Evolutionary conservation across 345 rosid species (phyloP), one percentile per base, ranked within the genome.

Genomic region (Chamaenerion angustifolium): DNA sequence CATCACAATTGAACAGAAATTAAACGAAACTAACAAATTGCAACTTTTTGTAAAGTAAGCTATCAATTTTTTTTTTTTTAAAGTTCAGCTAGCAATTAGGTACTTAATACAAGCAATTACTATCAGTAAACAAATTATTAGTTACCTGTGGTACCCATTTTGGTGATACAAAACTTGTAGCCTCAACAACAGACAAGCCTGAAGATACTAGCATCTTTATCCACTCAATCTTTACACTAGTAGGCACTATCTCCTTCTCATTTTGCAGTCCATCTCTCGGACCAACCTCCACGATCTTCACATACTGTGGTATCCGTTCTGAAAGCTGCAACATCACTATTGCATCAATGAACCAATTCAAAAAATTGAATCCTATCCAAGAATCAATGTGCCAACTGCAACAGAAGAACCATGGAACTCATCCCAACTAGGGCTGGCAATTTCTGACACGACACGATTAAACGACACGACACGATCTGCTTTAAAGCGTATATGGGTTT

Each of bases 81-180:
- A n/a, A n/a, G n/a, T n/a, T n/a, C n/a, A n/a, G n/a, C n/a, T n/a
- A n/a, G n/a, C n/a, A n/a, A n/a, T n/a, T n/a, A n/a, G n/a, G n/a
- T n/a, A n/a, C n/a, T n/a, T n/a, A n/a, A n/a, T n/a, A n/a, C n/a
- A n/a, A 23, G 27, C 5, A 23, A 23, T 23, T 23, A 23, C 5
- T 23, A 23, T 23, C 27, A 23, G 5, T 23, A 51, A 31, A 3
- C 40, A 16, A 45, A 4, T 54, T 42, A 31, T 46, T 42, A 35
- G 44, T 61, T 74, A 81, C 94, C 88, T 84, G 94, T 27, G 88
- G 88, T 61, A 78, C 83, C 88, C 94, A 84, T 66, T 81, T 84
- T 12, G 94, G 88, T 10, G 94, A 84, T 44, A 81, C 94, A 56
- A 84, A 84, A 71, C 94, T 84, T 42, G 94, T 81, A 47, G 88